These are phyloP conservation scores for Porphyrellus cyaneotinctus DNA, from an alignment of 768 basidiomycete genomes.

Conservation along the genomic window DNA sequence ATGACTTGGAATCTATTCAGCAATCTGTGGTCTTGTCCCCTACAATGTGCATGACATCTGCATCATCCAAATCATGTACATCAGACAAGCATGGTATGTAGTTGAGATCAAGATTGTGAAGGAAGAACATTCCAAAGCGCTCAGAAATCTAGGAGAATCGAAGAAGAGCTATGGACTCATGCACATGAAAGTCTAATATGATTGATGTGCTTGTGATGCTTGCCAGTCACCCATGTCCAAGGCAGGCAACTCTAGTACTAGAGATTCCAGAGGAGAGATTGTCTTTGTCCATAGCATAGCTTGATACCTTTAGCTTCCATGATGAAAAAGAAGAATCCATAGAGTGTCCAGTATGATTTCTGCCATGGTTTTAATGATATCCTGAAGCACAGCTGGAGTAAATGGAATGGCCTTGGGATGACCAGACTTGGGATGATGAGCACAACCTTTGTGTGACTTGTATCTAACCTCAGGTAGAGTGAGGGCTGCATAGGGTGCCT, in stretches of 20 bases:
- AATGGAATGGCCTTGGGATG: slow-evolving; percentile 13
- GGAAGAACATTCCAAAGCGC: background rate
- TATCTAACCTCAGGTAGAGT: slow-evolving; percentile 1
- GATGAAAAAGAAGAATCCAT: slow-evolving; percentile 7
- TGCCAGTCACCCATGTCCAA: slow-evolving; percentile 6
- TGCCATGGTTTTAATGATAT: slow-evolving; percentile 4
- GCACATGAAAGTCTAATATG: background rate
- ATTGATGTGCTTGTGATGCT: slow-evolving; percentile 1
- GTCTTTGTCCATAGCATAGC: slow-evolving; percentile 1
- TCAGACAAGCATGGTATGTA: background rate
- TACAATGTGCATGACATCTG: background rate
- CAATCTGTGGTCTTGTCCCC: too few relatives aligned
- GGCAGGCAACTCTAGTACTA: background rate
- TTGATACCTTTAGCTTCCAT: background rate
- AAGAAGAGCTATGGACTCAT: background rate
- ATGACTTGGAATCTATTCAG: too few relatives aligned
- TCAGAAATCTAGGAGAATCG: background rate
- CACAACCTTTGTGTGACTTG: slow-evolving; percentile 1
- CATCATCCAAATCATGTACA: slow-evolving; percentile 1
- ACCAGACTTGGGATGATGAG: too few relatives aligned
- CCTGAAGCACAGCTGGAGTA: background rate
- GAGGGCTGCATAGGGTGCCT: slow-evolving; percentile 3
- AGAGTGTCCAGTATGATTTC: background rate
- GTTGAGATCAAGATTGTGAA: background rate
- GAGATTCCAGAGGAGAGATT: background rate